Conservation (phyloP, 495 filamentous ascomycete genomes). For the Penicillium bovifimosum region DNA sequence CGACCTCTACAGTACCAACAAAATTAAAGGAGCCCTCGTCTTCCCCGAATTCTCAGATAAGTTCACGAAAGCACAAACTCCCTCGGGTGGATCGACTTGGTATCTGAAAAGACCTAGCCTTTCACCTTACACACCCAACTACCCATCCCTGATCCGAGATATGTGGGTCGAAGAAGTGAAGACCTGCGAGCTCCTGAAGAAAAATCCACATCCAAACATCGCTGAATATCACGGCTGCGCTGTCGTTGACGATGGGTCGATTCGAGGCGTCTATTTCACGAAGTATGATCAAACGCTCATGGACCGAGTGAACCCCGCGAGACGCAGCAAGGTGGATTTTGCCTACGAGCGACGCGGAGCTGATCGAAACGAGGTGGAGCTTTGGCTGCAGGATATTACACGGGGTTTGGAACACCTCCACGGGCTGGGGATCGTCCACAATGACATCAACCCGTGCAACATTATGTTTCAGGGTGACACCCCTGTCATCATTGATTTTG, state of each 20-base stretch:
- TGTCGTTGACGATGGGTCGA: conserved; percentile 19
- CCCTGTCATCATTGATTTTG: conserved; percentile 27
- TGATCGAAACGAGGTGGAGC: background rate
- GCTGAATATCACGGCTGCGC: conserved; percentile 27
- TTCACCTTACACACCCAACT: conserved; percentile 1
- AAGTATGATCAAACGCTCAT: conserved; percentile 25
- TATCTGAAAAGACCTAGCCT: conserved; percentile 9
- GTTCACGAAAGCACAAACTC: conserved; percentile 1
- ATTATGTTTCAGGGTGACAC: conserved; percentile 26
- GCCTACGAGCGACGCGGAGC: background rate
- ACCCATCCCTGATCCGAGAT: conserved; percentile 2
- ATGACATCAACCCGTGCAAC: conserved; percentile 29
- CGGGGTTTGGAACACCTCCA: conserved; percentile 31
- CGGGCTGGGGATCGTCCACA: conserved; percentile 25
- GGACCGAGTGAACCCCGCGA: conserved; percentile 16
- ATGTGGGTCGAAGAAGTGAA: conserved; percentile 8
- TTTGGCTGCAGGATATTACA: conserved; percentile 14
- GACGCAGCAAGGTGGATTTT: conserved; percentile 14
- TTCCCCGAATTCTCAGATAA: background rate
- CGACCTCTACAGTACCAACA: conserved; percentile 3
- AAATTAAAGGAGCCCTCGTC: background rate
- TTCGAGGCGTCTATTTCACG: conserved; percentile 30
- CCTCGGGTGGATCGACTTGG: background rate
- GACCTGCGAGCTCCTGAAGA: conserved; percentile 18
- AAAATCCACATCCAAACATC: conserved; percentile 25